Conservation (phyloP, 371 early-diverging fungal species). For the Parasitella parasitica region DNA sequence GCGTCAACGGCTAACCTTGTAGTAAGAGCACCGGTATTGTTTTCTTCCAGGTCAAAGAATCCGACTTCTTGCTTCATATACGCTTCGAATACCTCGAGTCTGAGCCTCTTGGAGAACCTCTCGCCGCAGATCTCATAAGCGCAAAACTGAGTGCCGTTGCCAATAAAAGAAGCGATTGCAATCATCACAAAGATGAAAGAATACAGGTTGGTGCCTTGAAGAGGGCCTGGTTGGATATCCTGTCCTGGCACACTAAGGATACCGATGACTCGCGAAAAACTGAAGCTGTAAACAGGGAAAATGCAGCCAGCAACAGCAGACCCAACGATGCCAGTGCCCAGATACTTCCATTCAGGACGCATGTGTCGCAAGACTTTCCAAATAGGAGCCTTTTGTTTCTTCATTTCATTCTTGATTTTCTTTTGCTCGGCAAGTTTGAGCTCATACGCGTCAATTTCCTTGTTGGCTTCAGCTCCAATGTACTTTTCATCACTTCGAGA, state of each 20-base stretch:
- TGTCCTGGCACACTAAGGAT: slow-evolving; percentile 1
- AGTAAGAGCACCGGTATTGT: slow-evolving; percentile 78
- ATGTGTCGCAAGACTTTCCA: slow-evolving; percentile 11
- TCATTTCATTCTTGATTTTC: slow-evolving; percentile 37
- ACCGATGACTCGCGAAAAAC: slow-evolving; percentile 9
- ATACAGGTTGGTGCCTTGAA: slow-evolving; percentile 64
- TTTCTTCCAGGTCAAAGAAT: slow-evolving; percentile 79
- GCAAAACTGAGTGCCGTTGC: slow-evolving; percentile 26
- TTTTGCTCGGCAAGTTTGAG: slow-evolving; percentile 40
- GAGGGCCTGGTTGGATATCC: slow-evolving; percentile 37
- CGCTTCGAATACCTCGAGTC: slow-evolving; percentile 51
- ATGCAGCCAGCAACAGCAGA: slow-evolving; percentile 57
- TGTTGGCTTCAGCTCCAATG: not conserved
- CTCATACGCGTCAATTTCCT: slow-evolving; percentile 34
- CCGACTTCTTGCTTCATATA: slow-evolving; percentile 79
- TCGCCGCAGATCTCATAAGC: slow-evolving; percentile 53
- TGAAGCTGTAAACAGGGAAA: slow-evolving; percentile 29
- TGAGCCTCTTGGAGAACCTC: slow-evolving; percentile 56
- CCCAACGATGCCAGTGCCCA: slow-evolving; percentile 38
- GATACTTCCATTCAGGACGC: slow-evolving; percentile 34
- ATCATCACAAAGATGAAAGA: slow-evolving; percentile 70
- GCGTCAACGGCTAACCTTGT: slow-evolving; percentile 82
- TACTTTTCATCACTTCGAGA: not conserved
- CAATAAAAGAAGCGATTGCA: slow-evolving; percentile 49
- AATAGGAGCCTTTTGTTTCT: slow-evolving; percentile 9